phyloP scores from a whole-genome alignment of 2,329 filamentous ascomycete genomes.

The Arthrocladium fulminans region DNA sequence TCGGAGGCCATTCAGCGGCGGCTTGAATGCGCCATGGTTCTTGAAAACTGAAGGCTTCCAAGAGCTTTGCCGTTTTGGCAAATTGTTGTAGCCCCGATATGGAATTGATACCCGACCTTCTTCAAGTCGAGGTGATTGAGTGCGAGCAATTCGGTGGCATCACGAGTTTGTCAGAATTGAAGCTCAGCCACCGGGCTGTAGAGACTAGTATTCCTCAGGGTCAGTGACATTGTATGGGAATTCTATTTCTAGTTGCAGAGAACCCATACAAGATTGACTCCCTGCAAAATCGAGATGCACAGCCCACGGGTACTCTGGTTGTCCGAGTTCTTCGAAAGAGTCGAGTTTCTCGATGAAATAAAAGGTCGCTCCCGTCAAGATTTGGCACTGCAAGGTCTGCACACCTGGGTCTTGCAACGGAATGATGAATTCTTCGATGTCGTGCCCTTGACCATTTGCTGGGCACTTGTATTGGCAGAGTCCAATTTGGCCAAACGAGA shows the following conservation, averaged over 20 bases:
- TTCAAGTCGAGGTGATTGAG: slow-evolving; percentile 33
- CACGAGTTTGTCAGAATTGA: slow-evolving; percentile 13
- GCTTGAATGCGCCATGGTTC: slow-evolving; percentile 16
- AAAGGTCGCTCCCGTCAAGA: slow-evolving; percentile 14
- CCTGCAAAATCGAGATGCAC: slow-evolving; percentile 35
- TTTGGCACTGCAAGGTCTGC: slow-evolving; percentile 11
- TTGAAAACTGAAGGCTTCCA: slow-evolving; percentile 17
- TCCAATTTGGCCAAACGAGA: slow-evolving; percentile 35
- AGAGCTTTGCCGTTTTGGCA: slow-evolving; percentile 11
- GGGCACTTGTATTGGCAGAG: slow-evolving; percentile 30
- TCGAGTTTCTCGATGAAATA: slow-evolving; percentile 26
- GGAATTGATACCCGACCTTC: slow-evolving; percentile 19
- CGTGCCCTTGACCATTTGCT: slow-evolving; percentile 24
- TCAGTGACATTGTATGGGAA: slow-evolving; percentile 11
- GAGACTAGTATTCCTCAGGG: slow-evolving; percentile 10
- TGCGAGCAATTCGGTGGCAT: slow-evolving; percentile 34
- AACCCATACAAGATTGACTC: slow-evolving; percentile 21
- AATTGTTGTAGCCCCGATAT: slow-evolving; percentile 17
- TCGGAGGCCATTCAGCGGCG: slow-evolving; percentile 15
- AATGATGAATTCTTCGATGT: slow-evolving; percentile 32
- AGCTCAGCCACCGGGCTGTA: slow-evolving; percentile 18
- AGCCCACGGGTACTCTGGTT: slow-evolving; percentile 28
- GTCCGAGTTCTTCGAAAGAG: slow-evolving; percentile 16
- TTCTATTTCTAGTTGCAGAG: slow-evolving; percentile 32
- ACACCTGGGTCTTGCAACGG: slow-evolving; percentile 30